Percentiles rank a stretch among this genome's conserved stretches.
Evolutionary conservation across 2,329 filamentous ascomycete species (phyloP).

Genomic region (Fusarium brachygibbosum): DNA sequence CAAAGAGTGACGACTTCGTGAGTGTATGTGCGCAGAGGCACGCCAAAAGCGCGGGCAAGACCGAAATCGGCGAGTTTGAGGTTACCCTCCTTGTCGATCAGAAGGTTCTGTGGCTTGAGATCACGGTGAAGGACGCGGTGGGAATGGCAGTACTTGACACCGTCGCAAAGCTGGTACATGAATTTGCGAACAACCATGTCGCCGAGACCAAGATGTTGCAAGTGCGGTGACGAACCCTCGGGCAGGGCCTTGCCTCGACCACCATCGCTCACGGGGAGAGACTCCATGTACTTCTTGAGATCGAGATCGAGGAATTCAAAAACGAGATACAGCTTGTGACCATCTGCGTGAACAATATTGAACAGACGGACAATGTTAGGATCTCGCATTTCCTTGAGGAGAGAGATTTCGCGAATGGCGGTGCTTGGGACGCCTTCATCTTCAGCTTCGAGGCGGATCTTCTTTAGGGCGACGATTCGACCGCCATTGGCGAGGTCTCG

Average conservation of each 20-base stretch:
- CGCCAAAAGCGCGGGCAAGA: slow-evolving; percentile 89
- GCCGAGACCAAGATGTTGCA: slow-evolving; percentile 78
- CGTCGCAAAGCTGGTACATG: slow-evolving; percentile 88
- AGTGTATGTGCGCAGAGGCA: slow-evolving; percentile 90
- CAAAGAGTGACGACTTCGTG: slow-evolving; percentile 96
- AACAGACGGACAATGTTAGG: slow-evolving; percentile 88
- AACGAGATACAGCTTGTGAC: slow-evolving; percentile 94
- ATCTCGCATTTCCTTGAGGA: slow-evolving; percentile 95
- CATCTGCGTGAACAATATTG: slow-evolving; percentile 95
- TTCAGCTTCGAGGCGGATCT: slow-evolving; percentile 94
- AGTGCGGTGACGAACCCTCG: slow-evolving; percentile 75
- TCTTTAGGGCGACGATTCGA: slow-evolving; percentile 92
- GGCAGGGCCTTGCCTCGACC: slow-evolving; percentile 88
- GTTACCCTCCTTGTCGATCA: slow-evolving; percentile 89
- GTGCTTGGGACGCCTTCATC: slow-evolving; percentile 94
- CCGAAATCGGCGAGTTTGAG: slow-evolving; percentile 93
- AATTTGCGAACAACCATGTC: slow-evolving; percentile 91
- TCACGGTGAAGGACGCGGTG: slow-evolving; percentile 90
- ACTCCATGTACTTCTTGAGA: slow-evolving; percentile 96
- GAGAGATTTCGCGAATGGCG: slow-evolving; percentile 92
- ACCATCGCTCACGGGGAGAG: slow-evolving; percentile 85
- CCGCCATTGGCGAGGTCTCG: slow-evolving; percentile 84
- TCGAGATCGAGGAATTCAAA: slow-evolving; percentile 93
- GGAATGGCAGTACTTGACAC: slow-evolving; percentile 88
- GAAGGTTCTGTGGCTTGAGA: slow-evolving; percentile 89